Evolutionary conservation across 306 rosid genomes (phyloP).

Genomic region (Sicyos baderoa): DNA sequence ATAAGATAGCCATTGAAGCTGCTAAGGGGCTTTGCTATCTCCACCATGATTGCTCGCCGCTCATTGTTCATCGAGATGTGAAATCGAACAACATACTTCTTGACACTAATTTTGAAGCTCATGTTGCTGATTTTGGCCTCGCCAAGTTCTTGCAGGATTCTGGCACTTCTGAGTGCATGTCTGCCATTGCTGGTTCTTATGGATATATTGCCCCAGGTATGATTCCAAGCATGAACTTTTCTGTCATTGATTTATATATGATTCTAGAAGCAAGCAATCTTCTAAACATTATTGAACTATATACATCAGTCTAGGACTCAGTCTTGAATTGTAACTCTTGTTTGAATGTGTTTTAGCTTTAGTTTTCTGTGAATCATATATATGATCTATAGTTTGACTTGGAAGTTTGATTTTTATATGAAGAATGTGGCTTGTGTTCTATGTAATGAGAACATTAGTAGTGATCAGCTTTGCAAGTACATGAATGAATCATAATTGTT

Average conservation of each 20-base stretch:
- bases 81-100: conserved; percentile 93
- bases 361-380: neutral
- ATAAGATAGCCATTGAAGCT: conserved; percentile 80
- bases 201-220: conserved; percentile 22
- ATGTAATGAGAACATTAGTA: neutral
- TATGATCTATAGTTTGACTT: conserved; percentile 1
- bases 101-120: conserved; percentile 76
- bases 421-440: neutral
- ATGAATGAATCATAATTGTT: conserved; percentile 1
- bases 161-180: conserved; percentile 58
- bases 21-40: conserved; percentile 96
- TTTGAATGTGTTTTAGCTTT: neutral
- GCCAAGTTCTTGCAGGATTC: conserved; percentile 96
- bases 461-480: neutral
- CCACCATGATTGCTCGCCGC: conserved; percentile 91
- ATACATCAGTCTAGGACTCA: neutral
- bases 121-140: conserved; percentile 94
- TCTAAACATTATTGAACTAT: neutral
- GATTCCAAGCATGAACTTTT: neutral
- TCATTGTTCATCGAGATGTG: conserved; percentile 82
- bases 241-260: neutral
- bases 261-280: neutral
- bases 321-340: neutral
- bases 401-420: neutral
- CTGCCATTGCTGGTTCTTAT: conserved; percentile 21